Conservation (phyloP, 140 eudicot genomes). For the Oenanthe javanica region DNA sequence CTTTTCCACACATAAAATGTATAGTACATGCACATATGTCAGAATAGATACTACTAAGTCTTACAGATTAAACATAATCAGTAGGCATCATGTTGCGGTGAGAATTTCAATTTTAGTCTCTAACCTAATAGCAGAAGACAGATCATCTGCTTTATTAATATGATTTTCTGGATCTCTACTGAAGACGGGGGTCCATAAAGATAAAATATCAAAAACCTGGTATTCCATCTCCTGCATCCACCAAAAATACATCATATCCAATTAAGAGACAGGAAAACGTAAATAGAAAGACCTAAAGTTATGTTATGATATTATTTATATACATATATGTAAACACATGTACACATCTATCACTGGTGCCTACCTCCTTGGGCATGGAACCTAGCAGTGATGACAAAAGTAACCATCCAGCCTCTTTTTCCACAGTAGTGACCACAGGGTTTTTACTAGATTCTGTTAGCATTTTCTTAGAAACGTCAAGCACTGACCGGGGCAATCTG, state of each 20-base stretch:
- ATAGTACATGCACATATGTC: background rate
- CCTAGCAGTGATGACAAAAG: constrained; percentile 85
- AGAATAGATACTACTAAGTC: background rate
- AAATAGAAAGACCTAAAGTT: background rate
- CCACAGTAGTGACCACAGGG: constrained; percentile 70
- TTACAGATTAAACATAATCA: background rate
- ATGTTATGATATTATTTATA: background rate
- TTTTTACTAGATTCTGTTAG: constrained; percentile 62
- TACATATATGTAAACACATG: background rate
- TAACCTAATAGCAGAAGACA: constrained; percentile 58
- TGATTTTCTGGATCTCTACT: constrained; percentile 52
- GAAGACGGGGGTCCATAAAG: constrained; percentile 76
- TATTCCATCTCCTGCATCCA: constrained; percentile 88
- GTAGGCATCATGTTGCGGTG: background rate
- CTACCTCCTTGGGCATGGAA: constrained; percentile 93
- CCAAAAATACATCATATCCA: constrained; percentile 15
- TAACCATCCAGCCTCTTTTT: constrained; percentile 95
- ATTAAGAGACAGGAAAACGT: constrained; percentile 19
- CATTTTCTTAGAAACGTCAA: constrained; percentile 85
- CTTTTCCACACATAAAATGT: background rate
- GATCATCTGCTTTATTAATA: constrained; percentile 39
- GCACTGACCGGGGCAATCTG: constrained; percentile 89
- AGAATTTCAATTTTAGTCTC: constrained; percentile 6
- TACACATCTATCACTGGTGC: background rate
- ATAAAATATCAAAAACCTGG: constrained; percentile 92